Conservation (phyloP, 2,329 filamentous ascomycete genomes). For the Fusarium redolens region DNA sequence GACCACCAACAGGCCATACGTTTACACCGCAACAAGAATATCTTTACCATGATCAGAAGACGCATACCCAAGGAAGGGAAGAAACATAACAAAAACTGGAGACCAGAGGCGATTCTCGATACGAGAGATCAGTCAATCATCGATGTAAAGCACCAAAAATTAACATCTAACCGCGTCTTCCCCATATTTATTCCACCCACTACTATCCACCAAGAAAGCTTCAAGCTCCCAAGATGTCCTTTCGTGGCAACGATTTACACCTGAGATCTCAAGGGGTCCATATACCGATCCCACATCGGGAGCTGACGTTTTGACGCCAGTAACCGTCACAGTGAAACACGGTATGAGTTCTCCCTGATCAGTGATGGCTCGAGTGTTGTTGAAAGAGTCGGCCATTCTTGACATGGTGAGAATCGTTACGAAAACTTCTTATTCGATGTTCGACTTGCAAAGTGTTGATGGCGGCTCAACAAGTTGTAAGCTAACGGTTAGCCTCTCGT, state of each 20-base stretch:
- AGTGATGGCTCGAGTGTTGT: neutral
- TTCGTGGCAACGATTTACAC: slow-evolving; percentile 40
- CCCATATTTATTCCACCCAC: slow-evolving; percentile 31
- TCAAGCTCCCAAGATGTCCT: slow-evolving; percentile 14
- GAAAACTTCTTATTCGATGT: slow-evolving; percentile 14
- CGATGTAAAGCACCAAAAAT: neutral
- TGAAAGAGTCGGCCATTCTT: neutral
- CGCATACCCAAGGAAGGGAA: slow-evolving; percentile 15
- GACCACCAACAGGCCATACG: slow-evolving; percentile 10
- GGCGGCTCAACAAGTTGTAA: neutral
- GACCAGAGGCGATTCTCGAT: slow-evolving; percentile 11
- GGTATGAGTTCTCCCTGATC: slow-evolving; percentile 1
- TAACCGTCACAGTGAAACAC: slow-evolving; percentile 12
- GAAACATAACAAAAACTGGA: slow-evolving; percentile 21
- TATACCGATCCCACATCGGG: slow-evolving; percentile 25
- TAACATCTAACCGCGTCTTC: slow-evolving; percentile 19
- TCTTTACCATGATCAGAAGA: slow-evolving; percentile 16
- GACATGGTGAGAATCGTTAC: neutral
- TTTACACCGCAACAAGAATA: slow-evolving; percentile 8
- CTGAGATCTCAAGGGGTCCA: slow-evolving; percentile 32
- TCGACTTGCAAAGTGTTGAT: neutral
- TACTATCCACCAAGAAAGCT: slow-evolving; percentile 25
- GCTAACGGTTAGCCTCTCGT: slow-evolving; percentile 17
- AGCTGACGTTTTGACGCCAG: slow-evolving; percentile 17
- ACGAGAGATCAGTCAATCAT: slow-evolving; percentile 25